Evolutionary conservation across 75 land plant genomes (phyloP).

Genomic region (Chamaecyparis obtusa): DNA sequence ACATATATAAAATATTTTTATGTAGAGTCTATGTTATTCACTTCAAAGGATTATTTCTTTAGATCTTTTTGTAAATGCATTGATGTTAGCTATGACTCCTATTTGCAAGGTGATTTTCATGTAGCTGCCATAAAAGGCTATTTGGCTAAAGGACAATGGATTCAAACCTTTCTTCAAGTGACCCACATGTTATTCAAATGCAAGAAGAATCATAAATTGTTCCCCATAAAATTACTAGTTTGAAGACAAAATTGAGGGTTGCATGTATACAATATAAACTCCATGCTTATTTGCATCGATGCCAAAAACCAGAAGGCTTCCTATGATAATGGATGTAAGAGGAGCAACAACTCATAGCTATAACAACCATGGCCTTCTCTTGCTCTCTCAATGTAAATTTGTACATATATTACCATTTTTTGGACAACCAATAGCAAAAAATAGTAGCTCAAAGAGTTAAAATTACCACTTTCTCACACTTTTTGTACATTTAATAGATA

Average conservation of each 20-base stretch:
- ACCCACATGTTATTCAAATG: slow-evolving; percentile 49
- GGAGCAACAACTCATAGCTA: slow-evolving; percentile 49
- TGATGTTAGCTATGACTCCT: slow-evolving; percentile 39
- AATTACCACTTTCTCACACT: too few relatives aligned
- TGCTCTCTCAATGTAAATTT: slow-evolving; percentile 21
- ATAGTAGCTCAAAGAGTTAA: neutral
- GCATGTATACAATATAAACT: slow-evolving; percentile 48
- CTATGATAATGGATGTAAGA: slow-evolving; percentile 36
- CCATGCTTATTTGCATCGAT: slow-evolving; percentile 57
- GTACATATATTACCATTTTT: neutral
- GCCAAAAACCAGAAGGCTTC: slow-evolving; percentile 53
- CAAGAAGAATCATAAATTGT: neutral
- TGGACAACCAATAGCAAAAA: too few relatives aligned
- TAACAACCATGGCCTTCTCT: slow-evolving; percentile 34
- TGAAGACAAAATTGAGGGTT: neutral
- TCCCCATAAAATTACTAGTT: too few relatives aligned
- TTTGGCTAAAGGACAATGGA: slow-evolving; percentile 33
- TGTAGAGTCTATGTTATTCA: too few relatives aligned
- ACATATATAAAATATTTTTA: too few relatives aligned
- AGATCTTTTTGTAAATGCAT: slow-evolving; percentile 48
- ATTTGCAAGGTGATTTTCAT: slow-evolving; percentile 22
- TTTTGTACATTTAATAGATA: too few relatives aligned
- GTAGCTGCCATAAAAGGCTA: slow-evolving; percentile 36
- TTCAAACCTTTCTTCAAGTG: slow-evolving; percentile 53
- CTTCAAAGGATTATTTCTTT: neutral